Base-by-base conservation (phyloP, 2,329 filamentous ascomycete genomes). In the Aspergillus intermedius region DNA sequence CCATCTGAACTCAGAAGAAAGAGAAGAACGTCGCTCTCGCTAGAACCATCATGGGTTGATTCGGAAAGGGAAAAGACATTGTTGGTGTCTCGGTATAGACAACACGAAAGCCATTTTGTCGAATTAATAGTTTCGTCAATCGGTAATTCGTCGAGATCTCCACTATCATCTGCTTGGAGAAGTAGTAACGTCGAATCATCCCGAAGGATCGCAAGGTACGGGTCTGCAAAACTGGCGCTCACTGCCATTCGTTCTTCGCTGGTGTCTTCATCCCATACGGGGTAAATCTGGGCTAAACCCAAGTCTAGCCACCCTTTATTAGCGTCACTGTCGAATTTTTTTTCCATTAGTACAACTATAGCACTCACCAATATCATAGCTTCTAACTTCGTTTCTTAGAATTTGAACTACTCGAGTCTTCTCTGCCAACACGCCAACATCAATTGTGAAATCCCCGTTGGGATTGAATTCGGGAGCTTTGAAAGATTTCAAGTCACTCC, bases 401-500 rank as follows among this genome's bases (percentile, higher is more conserved):
- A 95, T 85, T 63, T 97, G 93, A 13, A 97, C 84, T 30, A 97
- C 84, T 50, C 89, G 82, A 63, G 81, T 87, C 51, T 87, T 83
- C 45, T 81, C 81, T n/a, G 86, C 87, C 67, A 98, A 81, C 0
- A 86, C 87, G 13, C 88, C 88, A 15, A 93, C 86, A 57, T 94
- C 87, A 42, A 97, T 78, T 0, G 93, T 96, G 28, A 85, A 81
- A 22, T 91, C 93, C 53, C 91, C 88, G 42, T 88, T 88, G 3
- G 87, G 83, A 53, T 98, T 94, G 63, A 97, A 96, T 61, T 98
- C 93, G 0, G 90, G 89, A 35, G 86, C 88, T 32, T 82, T 81
- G 6, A 91, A 77, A 35, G 86, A 82, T 63, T 90, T 84, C 50
- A 94, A 83, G 3, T 83, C 83, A 25, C 83, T 82, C 1, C 80